These are phyloP conservation scores for Typha latifolia DNA, from an alignment of 176 grass and related monocot genomes.

Conservation along the genomic window DNA sequence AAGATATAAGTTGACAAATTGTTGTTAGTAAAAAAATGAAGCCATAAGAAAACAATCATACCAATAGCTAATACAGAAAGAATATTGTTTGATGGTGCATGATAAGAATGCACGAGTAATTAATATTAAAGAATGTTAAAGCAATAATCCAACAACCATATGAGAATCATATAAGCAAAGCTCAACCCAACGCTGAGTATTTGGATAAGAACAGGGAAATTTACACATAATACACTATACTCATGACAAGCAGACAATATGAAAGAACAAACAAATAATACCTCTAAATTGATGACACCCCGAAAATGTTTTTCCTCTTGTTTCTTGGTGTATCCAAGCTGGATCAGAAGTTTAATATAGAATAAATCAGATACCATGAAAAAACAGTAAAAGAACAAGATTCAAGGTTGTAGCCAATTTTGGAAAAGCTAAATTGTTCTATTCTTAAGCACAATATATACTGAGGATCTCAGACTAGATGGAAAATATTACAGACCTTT, in stretches of 20 bases:
- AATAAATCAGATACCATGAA: constrained; percentile 4
- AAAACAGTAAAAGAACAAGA: constrained; percentile 10
- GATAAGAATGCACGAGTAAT: neutral
- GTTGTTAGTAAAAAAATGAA: too few relatives aligned
- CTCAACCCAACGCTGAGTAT: neutral
- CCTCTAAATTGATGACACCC: constrained; percentile 73
- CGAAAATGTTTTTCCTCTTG: constrained; percentile 78
- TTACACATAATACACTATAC: neutral
- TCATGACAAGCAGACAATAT: neutral
- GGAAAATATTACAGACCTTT: constrained; percentile 33
- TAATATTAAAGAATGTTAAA: neutral
- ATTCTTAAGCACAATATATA: too few relatives aligned
- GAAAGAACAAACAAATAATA: constrained; percentile 15
- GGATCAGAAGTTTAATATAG: constrained; percentile 18
- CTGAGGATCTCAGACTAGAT: too few relatives aligned
- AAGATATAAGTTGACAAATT: too few relatives aligned
- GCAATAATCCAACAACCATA: neutral
- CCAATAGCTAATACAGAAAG: neutral
- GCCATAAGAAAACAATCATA: neutral
- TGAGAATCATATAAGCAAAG: neutral
- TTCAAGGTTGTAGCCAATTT: neutral
- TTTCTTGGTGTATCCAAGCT: constrained; percentile 95
- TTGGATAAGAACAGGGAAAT: neutral
- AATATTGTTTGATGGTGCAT: neutral
- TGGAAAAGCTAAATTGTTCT: neutral